Evolutionary conservation across 495 filamentous ascomycete genomes (phyloP), one percentile per base, ranked within the genome.

Genomic region (Trichodelitschia bisporula): DNA sequence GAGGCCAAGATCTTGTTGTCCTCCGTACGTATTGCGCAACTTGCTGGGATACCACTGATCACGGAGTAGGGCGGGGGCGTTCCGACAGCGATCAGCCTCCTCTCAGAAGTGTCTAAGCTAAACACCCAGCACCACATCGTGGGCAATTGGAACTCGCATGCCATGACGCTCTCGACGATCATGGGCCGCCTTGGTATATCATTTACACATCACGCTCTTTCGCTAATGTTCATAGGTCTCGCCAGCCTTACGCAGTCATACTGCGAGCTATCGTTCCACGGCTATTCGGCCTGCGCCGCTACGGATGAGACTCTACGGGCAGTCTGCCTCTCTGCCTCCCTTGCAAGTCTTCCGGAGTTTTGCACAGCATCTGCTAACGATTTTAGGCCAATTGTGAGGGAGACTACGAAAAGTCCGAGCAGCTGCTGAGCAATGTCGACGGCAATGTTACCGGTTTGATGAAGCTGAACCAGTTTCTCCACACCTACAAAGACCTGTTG

Each of bases 1-100:
- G 83, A 95, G 49, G 77, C 83, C 3, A 89, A 79, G 47, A 53
- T 86, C 28, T 59, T 64, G 19, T 58, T 93, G 38, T 57, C 63
- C 26, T 59, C 61, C 39, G 69, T 68, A 49, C 28, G 21, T 28
- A 18, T 25, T 39, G 8, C 8, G 18, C 13, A 17, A 19, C 14
- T 30, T 13, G 2, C 4, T 19, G 32, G 12, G 23, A n/a, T n/a
- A 9, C 24, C 17, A 6, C 29, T 32, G 15, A 39, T 35, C 31
- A 15, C 31, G 13, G 15, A 16, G 5, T 45, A 77, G 61, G 83
- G 83, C 37, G 84, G 90, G 40, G 79, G 71, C 42, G 55, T 84
- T 28, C 58, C 79, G 0, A 62, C 62, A 13, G 73, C 76, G 4
- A 55, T 86, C 31, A 83, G 92, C 43, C 62, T 66, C 39, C 62